Evolutionary conservation across 208 protist species (phyloP), one percentile per base, ranked within the genome.

Genomic region (Leishmania gerbilli): DNA sequence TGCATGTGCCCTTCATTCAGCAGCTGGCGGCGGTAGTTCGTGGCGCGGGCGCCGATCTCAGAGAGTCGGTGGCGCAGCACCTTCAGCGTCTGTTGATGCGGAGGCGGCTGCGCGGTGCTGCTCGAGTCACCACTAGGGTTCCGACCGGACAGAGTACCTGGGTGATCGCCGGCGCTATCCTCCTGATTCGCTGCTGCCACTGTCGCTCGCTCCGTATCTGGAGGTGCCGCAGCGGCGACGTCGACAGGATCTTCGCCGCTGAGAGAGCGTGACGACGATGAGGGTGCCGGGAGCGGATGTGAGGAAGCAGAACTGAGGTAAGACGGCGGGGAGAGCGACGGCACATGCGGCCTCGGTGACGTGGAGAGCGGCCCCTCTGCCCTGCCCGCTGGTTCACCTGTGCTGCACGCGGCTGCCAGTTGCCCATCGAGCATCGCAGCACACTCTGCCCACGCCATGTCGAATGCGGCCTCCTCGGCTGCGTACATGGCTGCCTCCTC

Each of bases 1-100:
- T 93, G 90, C 7, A 79, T 56, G 15, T 86, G 82, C 5, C 80
- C 79, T 17, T 81, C 83, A 74, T 81, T 89, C 45, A 84, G 56
- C 27, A 93, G 55, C 1, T 55, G 77, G 0, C 85, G 79, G 34
- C 74, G 71, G 34, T 68, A 72, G 11, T 75, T 77, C 53, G 71
- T 71, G 11, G 75, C 65, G 49, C 76, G 77, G 1, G 64, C 71
- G 47, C 72, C 71, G 45, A 81, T 74, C 42, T 85, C 81, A 4
- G 84, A 82, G 34, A 93, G 79, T 2, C 56, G 67, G 40, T 74
- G 67, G 2, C 87, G 86, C 58, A 90, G 62, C 74, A 72, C 79
- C 71, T 81, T 76, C 15, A 91, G 71, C 1, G 62, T 3, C 74
- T 72, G 31, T 1, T 45, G 72, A 13, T 72, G 74, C 24, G 47